Percentiles rank a stretch among this genome's conserved stretches.
These are phyloP conservation scores for Aristolochia contorta DNA, from an alignment of 164 flowering plant species.

Conservation along the genomic window DNA sequence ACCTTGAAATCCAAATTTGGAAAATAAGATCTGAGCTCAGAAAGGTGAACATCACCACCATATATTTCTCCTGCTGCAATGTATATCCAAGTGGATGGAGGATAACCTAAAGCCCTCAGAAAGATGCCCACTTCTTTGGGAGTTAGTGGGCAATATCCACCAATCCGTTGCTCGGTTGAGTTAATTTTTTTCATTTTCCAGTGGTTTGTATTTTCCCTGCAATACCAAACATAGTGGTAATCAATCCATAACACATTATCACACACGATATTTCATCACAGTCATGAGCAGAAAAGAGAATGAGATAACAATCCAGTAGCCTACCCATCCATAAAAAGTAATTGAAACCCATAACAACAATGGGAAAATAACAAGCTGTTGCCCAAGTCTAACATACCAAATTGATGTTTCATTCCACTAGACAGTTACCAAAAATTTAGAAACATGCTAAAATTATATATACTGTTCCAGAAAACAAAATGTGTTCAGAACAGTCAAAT, in stretches of 20 bases:
- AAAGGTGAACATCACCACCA: conserved; percentile 67
- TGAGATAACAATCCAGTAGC: no score
- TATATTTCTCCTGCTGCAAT: conserved; percentile 95
- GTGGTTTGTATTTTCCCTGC: conserved; percentile 80
- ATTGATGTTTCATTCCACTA: no score
- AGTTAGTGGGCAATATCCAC: conserved; percentile 84
- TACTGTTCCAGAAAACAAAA: no score
- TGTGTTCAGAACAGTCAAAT: no score
- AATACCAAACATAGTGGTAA: not conserved
- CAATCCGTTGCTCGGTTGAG: conserved; percentile 80
- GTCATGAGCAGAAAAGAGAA: no score
- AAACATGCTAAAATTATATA: no score
- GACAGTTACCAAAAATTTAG: no score
- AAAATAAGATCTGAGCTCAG: conserved; percentile 57
- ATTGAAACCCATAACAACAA: no score
- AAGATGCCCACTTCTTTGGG: conserved; percentile 92
- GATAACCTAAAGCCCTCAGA: conserved; percentile 80
- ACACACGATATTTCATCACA: not conserved
- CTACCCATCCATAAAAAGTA: no score
- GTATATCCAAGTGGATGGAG: conserved; percentile 68
- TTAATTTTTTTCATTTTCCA: conserved; percentile 89
- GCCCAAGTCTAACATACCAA: no score
- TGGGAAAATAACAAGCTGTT: no score
- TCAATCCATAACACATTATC: not conserved
- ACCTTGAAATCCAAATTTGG: conserved; percentile 91